Evolutionary conservation across 805 yeast genomes (phyloP), one percentile per base, ranked within the genome.

Genomic region (Lipomyces sp.): DNA sequence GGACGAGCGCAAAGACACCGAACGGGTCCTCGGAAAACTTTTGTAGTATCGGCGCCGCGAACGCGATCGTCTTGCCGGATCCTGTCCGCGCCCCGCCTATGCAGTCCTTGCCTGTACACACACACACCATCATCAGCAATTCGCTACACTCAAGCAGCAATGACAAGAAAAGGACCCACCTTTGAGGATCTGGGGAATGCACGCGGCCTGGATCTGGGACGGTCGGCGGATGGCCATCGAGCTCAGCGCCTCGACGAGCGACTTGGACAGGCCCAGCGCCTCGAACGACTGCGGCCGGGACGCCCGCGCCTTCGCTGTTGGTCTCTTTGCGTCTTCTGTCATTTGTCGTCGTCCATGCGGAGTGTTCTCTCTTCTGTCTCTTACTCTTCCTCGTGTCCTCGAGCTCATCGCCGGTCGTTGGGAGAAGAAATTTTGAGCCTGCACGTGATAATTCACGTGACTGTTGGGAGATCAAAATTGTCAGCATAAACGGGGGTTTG

Each of bases 21-120:
- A 78, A 78, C 1, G 98, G 98, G 66, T 93, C 98, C 59, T 83
- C 85, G 0, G 97, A 86, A 96, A 98, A 93, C 63, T 84, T 77
- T 1, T 95, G 81, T 49, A 93, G 73, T 87, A 93, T 91, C 1
- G 98, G 98, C n/a, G 88, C 95, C 1, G 91, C 98, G 75, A 93
- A 93, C 1, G 98, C 96, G 21, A 93, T 82, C 1, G 98, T 93
- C 66, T 93, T 93, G 78, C 98, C 98, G 16, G 95, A 84, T 69
- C 98, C 98, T 0, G 98, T 93, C 67, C 86, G 86, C 29, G 98
- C 98, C 38, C 98, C 98, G 45, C 98, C 99, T 45, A 93, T 91
- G 69, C 96, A 90, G 67, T 90, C 96, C 60, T 82, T 78, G 6
- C 95, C 70, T 64, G 13, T 8, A 3, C 7, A 21, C 11, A 32